Conservation (phyloP, 139 green algal species). For the Closterium sp. region DNA sequence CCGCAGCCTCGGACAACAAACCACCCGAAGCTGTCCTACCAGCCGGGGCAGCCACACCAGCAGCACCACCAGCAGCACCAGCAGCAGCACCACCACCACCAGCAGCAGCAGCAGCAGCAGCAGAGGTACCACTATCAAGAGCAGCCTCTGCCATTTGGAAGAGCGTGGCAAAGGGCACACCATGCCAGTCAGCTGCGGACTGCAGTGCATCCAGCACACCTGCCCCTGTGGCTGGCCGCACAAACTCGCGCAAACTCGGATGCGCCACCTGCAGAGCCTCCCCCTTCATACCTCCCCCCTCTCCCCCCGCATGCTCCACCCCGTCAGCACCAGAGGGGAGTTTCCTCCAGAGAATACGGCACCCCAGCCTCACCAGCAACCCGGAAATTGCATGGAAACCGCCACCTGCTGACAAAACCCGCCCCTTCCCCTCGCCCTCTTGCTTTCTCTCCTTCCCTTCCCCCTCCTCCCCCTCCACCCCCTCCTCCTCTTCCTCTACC, state of each 20-base stretch:
- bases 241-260: constrained; percentile 43
- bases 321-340: not conserved
- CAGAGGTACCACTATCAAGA: not conserved
- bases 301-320: not conserved
- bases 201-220: constrained; percentile 62
- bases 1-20: not conserved
- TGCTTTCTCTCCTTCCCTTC: constrained; percentile 8
- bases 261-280: constrained; percentile 15
- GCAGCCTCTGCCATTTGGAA: not conserved
- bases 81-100: too few species aligned
- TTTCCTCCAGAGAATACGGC: constrained; percentile 53
- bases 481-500: constrained; percentile 5
- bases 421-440: not conserved
- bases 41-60: not conserved
- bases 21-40: not conserved
- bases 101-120: not conserved
- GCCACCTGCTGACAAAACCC: constrained; percentile 21
- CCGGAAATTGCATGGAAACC: not conserved
- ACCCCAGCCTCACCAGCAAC: constrained; percentile 60
- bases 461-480: not conserved
- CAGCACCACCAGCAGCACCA: not conserved
- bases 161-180: not conserved
- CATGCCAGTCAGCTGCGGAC: constrained; percentile 20
- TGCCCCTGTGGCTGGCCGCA: constrained; percentile 57
- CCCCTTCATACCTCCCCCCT: constrained; percentile 1